phyloP scores from a whole-genome alignment of 768 basidiomycete genomes.

The Lactarius psammicola region DNA sequence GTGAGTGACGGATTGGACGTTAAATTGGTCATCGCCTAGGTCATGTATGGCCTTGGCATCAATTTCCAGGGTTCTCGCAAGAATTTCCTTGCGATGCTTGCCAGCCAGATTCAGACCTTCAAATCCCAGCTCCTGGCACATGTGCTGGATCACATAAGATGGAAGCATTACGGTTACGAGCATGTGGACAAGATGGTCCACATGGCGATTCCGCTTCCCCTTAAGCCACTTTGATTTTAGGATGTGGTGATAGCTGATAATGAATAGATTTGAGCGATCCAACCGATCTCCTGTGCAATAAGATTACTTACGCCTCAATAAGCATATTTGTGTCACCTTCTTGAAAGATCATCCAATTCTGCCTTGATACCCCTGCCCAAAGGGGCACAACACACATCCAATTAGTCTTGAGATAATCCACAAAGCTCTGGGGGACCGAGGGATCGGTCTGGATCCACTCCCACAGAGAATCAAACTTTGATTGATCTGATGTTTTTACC shows the following conservation, averaged over 20 bases:
- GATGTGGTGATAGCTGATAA: constrained; percentile 9
- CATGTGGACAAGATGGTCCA: constrained; percentile 4
- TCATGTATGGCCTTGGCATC: neutral
- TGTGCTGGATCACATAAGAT: neutral
- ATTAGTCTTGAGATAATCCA: neutral
- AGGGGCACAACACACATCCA: no score
- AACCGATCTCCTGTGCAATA: neutral
- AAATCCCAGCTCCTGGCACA: neutral
- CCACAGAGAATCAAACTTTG: neutral
- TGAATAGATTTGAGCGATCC: neutral
- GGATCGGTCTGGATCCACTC: neutral
- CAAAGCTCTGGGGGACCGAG: neutral
- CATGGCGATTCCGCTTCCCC: neutral
- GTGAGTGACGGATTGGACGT: neutral
- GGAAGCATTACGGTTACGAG: neutral
- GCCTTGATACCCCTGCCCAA: no score
- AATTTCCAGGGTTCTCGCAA: neutral
- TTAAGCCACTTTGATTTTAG: constrained; percentile 6
- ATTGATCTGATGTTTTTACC: neutral
- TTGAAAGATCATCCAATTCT: neutral
- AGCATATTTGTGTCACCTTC: constrained; percentile 17
- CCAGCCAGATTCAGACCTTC: neutral
- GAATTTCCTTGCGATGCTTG: neutral
- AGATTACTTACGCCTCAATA: constrained; percentile 4
- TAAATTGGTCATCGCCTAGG: neutral